Percentiles rank a stretch among this genome's conserved stretches.
Conservation (phyloP, 306 rosid genomes). For the Abrus pulchellus region DNA sequence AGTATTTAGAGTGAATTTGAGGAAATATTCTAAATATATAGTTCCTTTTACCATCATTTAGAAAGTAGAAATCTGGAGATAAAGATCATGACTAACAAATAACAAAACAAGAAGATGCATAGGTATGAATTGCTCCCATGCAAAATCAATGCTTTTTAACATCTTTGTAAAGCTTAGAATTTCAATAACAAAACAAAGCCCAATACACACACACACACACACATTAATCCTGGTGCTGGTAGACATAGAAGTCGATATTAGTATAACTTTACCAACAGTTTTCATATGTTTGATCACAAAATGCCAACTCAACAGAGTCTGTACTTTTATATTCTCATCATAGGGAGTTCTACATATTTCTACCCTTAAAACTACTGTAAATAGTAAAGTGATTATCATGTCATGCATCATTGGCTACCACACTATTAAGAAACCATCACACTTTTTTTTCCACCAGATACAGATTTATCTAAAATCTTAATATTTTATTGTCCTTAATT, state of each 20-base stretch:
- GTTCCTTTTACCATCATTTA: conserved; percentile 15
- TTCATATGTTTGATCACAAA: not conserved
- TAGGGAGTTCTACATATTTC: not conserved
- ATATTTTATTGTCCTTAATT: not conserved
- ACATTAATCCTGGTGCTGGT: not conserved
- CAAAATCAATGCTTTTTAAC: conserved; percentile 27
- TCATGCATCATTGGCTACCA: not conserved
- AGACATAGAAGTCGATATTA: conserved; percentile 1
- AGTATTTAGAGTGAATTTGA: not conserved
- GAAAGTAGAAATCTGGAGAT: not conserved
- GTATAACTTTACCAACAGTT: not conserved
- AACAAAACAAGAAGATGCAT: not conserved
- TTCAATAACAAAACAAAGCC: conserved; percentile 7
- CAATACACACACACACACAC: no score
- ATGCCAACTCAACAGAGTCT: not conserved
- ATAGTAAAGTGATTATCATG: conserved; percentile 11
- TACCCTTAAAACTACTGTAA: not conserved
- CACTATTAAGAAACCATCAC: conserved; percentile 3
- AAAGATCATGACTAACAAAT: not conserved
- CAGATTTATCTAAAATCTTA: conserved; percentile 4
- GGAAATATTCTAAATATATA: not conserved
- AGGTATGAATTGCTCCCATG: conserved; percentile 14
- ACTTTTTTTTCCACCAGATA: conserved; percentile 6
- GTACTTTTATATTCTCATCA: not conserved
- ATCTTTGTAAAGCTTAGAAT: not conserved